Evolutionary conservation across 1,139 yeast species (phyloP), one percentile per base, ranked within the genome.

Genomic region (Blastobotrys capitulatus): DNA sequence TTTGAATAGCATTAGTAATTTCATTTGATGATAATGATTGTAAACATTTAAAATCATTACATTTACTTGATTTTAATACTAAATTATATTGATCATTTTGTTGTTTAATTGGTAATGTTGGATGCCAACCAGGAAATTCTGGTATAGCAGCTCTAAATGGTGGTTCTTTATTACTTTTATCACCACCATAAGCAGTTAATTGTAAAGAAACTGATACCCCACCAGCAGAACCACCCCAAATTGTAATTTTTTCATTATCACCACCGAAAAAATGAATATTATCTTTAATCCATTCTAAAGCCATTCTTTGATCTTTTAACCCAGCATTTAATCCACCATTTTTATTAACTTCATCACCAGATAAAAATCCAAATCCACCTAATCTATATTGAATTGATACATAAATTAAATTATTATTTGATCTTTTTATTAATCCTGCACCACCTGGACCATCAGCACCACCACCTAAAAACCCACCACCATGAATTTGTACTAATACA

Each of bases 191-290:
- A 2, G 64, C 51, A 1, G 55, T 44, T 54, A 68, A 31, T 32
- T 66, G 64, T 46, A 59, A 59, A 4, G 62, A 60, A 31, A 66
- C 66, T 15, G 67, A 60, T 38, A 60, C 60, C 1, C 71, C 69
- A 10, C 74, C 74, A 1, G 74, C 73, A 42, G 67, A 61, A 52
- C 69, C 70, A 15, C 74, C 74, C 59, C 65, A 60, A 10, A 69
- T 57, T 2, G 71, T 66, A 27, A 70, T 62, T 46, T 60, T 60
- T 4, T 57, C 54, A 1, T 70, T 66, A 51, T 71, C 66, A 25
- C 75, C 75, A 9, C 75, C 75, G 55, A 71, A 71, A 8, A 52
- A 53, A 1, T 35, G 55, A 45, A 71, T 68, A 51, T 69, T 61
- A 44, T 66, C 63, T 16, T 59, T 55, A 13, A 69, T 61, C 75